These are phyloP conservation scores for Phytophthora pisi DNA, from an alignment of 352 stramenopile species.

Conservation along the genomic window DNA sequence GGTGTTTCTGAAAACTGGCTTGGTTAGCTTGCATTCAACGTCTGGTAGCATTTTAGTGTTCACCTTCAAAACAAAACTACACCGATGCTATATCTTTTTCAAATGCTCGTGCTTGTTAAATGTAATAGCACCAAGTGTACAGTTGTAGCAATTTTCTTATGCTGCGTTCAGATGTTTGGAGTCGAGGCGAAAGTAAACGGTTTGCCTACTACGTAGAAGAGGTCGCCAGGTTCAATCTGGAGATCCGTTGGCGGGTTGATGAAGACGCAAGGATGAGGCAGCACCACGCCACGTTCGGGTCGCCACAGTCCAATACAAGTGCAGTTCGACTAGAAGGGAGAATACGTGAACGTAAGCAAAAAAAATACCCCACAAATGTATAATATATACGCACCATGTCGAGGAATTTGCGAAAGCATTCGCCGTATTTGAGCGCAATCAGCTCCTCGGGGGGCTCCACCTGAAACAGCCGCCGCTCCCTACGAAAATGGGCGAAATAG, in stretches of 20 bases:
- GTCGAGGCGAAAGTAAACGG: conserved; percentile 53
- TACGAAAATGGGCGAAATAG: conserved; percentile 18
- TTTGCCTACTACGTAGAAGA: conserved; percentile 73
- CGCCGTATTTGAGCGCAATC: conserved; percentile 51
- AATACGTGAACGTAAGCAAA: neutral
- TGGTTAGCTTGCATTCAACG: too few species aligned
- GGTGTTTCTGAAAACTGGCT: too few species aligned
- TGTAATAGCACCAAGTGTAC: too few species aligned
- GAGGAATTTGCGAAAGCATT: conserved; percentile 77
- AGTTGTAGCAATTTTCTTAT: neutral
- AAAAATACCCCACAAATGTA: neutral
- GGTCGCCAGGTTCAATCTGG: conserved; percentile 58
- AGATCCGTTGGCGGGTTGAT: conserved; percentile 61
- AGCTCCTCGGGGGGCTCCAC: conserved; percentile 58
- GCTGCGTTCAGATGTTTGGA: conserved; percentile 30
- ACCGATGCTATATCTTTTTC: too few species aligned
- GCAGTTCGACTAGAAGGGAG: conserved; percentile 46
- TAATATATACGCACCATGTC: conserved; percentile 45
- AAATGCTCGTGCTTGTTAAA: too few species aligned
- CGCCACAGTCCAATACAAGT: conserved; percentile 72
- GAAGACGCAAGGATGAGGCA: conserved; percentile 76
- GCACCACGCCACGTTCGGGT: conserved; percentile 50
- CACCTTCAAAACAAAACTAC: too few species aligned
- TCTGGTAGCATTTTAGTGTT: too few species aligned
- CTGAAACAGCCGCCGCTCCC: conserved; percentile 73